Evolutionary conservation across 2,329 filamentous ascomycete genomes (phyloP), one percentile per base, ranked within the genome.

Genomic region (Pezicula neosporulosa): DNA sequence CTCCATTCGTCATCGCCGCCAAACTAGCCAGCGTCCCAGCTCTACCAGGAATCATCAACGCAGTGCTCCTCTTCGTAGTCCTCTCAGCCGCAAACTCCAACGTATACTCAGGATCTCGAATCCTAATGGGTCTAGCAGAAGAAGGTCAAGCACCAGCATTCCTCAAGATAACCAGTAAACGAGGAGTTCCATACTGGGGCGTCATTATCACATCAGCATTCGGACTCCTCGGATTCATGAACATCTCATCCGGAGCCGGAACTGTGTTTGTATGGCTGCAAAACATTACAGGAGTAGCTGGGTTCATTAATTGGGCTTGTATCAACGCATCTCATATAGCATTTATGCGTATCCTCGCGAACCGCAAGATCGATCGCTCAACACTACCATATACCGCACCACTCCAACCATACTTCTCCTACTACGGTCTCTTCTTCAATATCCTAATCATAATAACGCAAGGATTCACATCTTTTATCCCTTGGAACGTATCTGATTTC

Each of bases 51-150:
- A 84, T 92, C 64, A 84, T 93, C 75, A 93, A 93, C 68, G 87
- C 83, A 15, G 83, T 90, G 7, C 80, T 93, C 9, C 75, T 93
- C 19, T 89, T 87, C 0, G 88, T 87, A 3, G 89, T 91, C 7
- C 82, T 90, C 59, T 89, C 87, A 0, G 88, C 89, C 6, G 89
- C 86, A 53, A 90, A 88, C 70, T 87, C 86, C 13, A 89, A 89
- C 70, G 78, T 91, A 53, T 90, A 89, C 71, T 87, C 85, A 39
- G 83, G 82, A 53, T 85, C 81, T 51, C 83, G 86, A 21, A 84
- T 87, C 38, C 74, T 90, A 35, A 76, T 89, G 56, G 83, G 81
- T 9, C 75, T 90, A 12, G 83, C 85, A 33, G 72, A 82, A 39
- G 82, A 85, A 49, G 78, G 81, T 39, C 80, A 83, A 52, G 85